phyloP scores from a whole-genome alignment of 768 basidiomycete genomes.

The Tricholoma furcatifolium region DNA sequence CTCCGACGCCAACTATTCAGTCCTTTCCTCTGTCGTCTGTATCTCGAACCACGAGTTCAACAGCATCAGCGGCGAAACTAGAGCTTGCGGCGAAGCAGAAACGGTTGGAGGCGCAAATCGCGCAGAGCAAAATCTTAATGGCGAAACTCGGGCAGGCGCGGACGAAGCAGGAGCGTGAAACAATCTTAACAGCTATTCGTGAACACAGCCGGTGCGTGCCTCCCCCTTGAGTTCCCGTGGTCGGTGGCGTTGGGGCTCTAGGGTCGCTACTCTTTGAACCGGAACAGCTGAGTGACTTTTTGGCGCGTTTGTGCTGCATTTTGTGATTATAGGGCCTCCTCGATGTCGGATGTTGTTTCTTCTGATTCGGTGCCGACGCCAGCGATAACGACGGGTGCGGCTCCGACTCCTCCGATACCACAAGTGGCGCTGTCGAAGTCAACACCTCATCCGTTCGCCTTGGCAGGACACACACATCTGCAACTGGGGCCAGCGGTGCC shows the following conservation, averaged over 20 bases:
- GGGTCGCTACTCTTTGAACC: constrained; percentile 4
- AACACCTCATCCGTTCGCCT: neutral
- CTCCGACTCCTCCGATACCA: neutral
- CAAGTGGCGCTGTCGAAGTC: neutral
- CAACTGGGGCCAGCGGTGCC: constrained; percentile 6
- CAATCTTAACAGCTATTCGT: constrained; percentile 42
- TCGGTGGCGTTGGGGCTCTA: constrained; percentile 2
- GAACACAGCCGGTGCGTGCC: constrained; percentile 53
- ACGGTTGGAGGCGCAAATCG: constrained; percentile 49
- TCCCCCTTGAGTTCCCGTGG: constrained; percentile 8
- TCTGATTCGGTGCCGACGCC: constrained; percentile 5
- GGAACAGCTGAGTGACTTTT: constrained; percentile 21
- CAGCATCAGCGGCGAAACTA: constrained; percentile 8
- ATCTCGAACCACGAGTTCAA: neutral
- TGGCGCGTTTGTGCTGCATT: constrained; percentile 12
- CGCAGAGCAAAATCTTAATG: constrained; percentile 53
- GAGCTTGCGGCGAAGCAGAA: constrained; percentile 48
- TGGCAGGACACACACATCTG: constrained; percentile 5
- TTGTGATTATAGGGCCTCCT: constrained; percentile 24
- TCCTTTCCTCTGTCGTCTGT: neutral
- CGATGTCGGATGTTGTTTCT: constrained; percentile 33
- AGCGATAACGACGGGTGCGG: neutral
- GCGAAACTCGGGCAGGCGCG: constrained; percentile 39
- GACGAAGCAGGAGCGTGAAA: constrained; percentile 52
- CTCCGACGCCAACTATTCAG: constrained; percentile 1